These are phyloP conservation scores for Rubia peregrina DNA, from an alignment of 305 asterid species.

Conservation along the genomic window DNA sequence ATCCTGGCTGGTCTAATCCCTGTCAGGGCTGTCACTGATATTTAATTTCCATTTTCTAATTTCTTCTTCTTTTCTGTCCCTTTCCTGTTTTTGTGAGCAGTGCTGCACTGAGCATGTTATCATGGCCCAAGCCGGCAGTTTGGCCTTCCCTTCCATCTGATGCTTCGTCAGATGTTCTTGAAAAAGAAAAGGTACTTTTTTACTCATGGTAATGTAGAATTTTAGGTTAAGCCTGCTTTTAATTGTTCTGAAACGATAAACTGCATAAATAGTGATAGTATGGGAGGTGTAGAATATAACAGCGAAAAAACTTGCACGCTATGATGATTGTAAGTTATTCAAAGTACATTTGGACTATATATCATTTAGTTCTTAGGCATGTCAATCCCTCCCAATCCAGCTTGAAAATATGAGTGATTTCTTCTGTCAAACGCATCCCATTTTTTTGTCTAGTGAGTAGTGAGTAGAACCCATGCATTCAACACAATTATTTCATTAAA, in stretches of 20 bases:
- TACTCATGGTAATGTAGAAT: conserved; percentile 15
- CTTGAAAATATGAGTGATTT: neutral
- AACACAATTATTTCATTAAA: neutral
- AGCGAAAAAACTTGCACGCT: neutral
- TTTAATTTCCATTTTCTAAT: conserved; percentile 19
- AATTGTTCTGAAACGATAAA: conserved; percentile 6
- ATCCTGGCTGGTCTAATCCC: conserved; percentile 1
- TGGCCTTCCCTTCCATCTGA: conserved; percentile 95
- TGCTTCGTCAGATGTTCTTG: conserved; percentile 80
- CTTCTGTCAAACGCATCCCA: neutral
- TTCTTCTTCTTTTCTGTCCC: conserved; percentile 13
- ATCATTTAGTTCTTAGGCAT: neutral
- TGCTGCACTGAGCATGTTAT: conserved; percentile 95
- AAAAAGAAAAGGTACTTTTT: conserved; percentile 80
- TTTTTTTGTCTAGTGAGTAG: neutral
- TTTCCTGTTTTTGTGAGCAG: conserved; percentile 34
- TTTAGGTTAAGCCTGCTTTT: conserved; percentile 7
- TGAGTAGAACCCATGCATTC: neutral
- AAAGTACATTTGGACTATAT: neutral
- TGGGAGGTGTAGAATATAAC: neutral
- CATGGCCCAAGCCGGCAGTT: conserved; percentile 97
- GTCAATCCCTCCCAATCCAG: neutral
- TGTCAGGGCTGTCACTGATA: neutral
- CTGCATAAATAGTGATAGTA: neutral
- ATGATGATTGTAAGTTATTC: neutral